Evolutionary conservation across 176 grass and related monocot species (phyloP).

Genomic region (Oropetium thomaeum): DNA sequence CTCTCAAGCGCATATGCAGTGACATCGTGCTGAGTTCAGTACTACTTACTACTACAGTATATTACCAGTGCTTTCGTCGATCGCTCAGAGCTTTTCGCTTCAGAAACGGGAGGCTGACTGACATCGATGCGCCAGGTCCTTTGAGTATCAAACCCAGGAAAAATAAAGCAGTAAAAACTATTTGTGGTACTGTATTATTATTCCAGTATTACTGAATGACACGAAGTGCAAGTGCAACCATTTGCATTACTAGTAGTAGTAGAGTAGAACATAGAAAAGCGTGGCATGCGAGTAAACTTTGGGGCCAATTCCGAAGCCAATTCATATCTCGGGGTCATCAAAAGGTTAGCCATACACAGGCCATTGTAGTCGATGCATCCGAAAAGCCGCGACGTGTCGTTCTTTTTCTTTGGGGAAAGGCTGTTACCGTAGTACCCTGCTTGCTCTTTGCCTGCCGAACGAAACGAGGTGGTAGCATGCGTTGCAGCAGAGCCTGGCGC

Average conservation of each 20-base stretch:
- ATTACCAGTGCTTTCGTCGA: not conserved
- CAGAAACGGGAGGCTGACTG: not conserved
- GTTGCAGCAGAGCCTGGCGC: not conserved
- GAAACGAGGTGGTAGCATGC: conserved; percentile 28
- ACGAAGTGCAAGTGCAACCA: no score
- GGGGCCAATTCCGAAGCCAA: no score
- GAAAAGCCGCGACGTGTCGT: conserved; percentile 26
- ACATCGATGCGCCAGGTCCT: not conserved
- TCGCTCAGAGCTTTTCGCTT: not conserved
- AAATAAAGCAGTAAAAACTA: not conserved
- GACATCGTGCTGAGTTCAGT: not conserved
- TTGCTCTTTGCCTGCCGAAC: no score
- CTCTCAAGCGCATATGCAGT: not conserved
- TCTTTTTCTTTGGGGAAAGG: no score
- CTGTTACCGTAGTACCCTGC: no score
- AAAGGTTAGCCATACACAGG: not conserved
- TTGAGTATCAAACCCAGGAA: not conserved
- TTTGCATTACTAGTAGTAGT: no score
- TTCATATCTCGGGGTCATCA: conserved; percentile 14
- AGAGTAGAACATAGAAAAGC: no score
- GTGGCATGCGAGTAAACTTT: not conserved
- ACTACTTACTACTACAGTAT: no score
- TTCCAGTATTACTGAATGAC: no score
- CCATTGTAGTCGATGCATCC: not conserved
- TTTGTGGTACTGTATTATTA: no score